A percentile compares a stretch with the other conserved stretches of the same genome.
phyloP scores from a whole-genome alignment of 1,284 basidiomycete species.

The Irpex rosettiformis region DNA sequence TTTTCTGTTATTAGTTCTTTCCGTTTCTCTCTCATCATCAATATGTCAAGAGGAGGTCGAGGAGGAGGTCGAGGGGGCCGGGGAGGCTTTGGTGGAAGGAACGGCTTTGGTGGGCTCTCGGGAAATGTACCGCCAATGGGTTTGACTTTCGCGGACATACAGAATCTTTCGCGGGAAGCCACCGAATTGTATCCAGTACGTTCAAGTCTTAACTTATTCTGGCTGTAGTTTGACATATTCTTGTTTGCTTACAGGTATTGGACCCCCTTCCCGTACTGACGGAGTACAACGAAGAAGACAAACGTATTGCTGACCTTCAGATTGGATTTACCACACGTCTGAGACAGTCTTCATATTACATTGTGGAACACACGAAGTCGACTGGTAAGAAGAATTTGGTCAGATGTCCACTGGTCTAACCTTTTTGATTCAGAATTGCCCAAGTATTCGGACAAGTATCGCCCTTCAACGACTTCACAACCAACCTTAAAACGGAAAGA shows the following conservation, averaged over 20 bases:
- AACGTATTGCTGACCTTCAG: conserved; percentile 60
- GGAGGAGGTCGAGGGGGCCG: conserved; percentile 46
- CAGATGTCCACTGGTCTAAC: background rate
- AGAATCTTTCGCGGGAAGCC: conserved; percentile 68
- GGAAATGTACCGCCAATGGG: conserved; percentile 67
- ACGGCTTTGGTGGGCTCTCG: conserved; percentile 30
- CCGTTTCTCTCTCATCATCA: background rate
- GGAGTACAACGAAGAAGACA: conserved; percentile 61
- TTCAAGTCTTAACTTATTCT: conserved; percentile 13
- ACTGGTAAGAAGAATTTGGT: conserved; percentile 42
- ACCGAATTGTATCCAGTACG: conserved; percentile 77
- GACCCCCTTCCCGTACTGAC: conserved; percentile 60
- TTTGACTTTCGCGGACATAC: conserved; percentile 73
- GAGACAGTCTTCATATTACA: conserved; percentile 65
- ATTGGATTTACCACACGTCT: conserved; percentile 62
- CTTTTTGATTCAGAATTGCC: conserved; percentile 48
- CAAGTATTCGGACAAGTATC: conserved; percentile 79
- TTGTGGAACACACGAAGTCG: conserved; percentile 66
- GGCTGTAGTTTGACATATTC: background rate
- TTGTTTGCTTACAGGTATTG: conserved; percentile 40
- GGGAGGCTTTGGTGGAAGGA: conserved; percentile 50
- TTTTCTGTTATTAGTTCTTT: background rate
- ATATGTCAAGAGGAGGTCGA: conserved; percentile 60
- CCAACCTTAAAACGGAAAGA: conserved; percentile 66
- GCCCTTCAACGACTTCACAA: conserved; percentile 52